phyloP scores from a whole-genome alignment of 2,329 filamentous ascomycete genomes.

The Pseudocercospora crystallina region DNA sequence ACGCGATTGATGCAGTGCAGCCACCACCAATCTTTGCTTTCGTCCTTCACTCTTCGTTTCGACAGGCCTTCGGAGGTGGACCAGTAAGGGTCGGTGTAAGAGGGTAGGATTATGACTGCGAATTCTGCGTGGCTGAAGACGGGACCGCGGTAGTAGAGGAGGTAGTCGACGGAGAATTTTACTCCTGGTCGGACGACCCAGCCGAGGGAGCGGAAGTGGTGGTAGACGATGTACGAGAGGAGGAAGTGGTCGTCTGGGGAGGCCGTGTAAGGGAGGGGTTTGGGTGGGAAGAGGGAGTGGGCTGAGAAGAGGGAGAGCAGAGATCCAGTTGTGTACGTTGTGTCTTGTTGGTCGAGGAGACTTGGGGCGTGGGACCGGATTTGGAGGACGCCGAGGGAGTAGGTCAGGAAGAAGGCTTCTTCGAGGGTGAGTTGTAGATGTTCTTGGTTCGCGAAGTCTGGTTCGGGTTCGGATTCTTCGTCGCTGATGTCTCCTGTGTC shows the following conservation, averaged over 20 bases:
- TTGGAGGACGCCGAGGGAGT: conserved; percentile 72
- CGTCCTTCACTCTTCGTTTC: conserved; percentile 49
- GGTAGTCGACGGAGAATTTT: conserved; percentile 91
- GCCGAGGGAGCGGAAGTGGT: conserved; percentile 91
- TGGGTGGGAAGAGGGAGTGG: conserved; percentile 45
- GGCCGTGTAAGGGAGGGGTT: conserved; percentile 60
- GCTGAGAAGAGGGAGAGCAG: conserved; percentile 58
- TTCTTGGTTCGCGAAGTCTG: conserved; percentile 58
- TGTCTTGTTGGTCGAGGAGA: conserved; percentile 29
- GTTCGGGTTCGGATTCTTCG: conserved; percentile 18
- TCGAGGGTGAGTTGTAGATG: conserved; percentile 89
- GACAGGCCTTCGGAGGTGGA: conserved; percentile 46
- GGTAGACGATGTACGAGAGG: conserved; percentile 83
- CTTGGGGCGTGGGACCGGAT: conserved; percentile 51
- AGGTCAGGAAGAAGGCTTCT: conserved; percentile 87
- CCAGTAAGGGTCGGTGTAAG: conserved; percentile 77
- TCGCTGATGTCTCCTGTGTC: conserved; percentile 7
- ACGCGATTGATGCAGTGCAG: conserved; percentile 88
- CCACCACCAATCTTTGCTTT: conserved; percentile 66
- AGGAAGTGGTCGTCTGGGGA: conserved; percentile 79
- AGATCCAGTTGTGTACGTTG: conserved; percentile 46
- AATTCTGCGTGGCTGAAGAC: conserved; percentile 96
- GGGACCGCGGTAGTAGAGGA: conserved; percentile 90
- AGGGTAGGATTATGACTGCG: conserved; percentile 78
- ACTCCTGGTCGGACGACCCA: conserved; percentile 92